Evolutionary conservation across 2,329 filamentous ascomycete genomes (phyloP).

Genomic region (Ceratocystis alfenasii): DNA sequence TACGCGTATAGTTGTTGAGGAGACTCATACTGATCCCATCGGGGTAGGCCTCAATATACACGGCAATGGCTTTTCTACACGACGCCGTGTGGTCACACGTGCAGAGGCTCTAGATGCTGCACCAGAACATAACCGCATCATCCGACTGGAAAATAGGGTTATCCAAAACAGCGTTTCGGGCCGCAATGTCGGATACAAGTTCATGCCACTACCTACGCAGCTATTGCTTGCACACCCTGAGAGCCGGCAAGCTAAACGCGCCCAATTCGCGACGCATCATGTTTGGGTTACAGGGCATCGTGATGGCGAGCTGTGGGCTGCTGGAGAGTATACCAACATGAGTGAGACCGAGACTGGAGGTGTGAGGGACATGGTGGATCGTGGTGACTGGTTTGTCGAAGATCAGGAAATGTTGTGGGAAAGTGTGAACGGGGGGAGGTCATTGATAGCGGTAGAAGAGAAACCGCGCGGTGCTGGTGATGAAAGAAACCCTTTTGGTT

Average conservation of each 20-base stretch:
- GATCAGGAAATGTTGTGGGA: background rate
- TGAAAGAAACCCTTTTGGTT: slow-evolving; percentile 6
- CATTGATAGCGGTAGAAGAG: background rate
- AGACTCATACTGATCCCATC: slow-evolving; percentile 30
- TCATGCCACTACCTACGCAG: slow-evolving; percentile 36
- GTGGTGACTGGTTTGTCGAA: slow-evolving; percentile 36
- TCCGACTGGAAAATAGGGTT: slow-evolving; percentile 38
- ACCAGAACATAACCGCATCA: slow-evolving; percentile 39
- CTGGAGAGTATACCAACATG: slow-evolving; percentile 42
- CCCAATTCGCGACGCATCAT: slow-evolving; percentile 36
- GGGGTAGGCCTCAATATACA: slow-evolving; percentile 46
- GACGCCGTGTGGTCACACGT: slow-evolving; percentile 36
- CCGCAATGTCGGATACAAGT: slow-evolving; percentile 40
- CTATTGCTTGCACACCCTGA: slow-evolving; percentile 36
- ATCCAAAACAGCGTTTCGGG: slow-evolving; percentile 38
- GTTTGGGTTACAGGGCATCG: slow-evolving; percentile 40
- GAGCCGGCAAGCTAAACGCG: slow-evolving; percentile 35
- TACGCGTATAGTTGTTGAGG: slow-evolving; percentile 39
- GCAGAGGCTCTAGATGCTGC: slow-evolving; percentile 42
- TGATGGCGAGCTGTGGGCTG: slow-evolving; percentile 40
- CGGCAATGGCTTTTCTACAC: slow-evolving; percentile 49
- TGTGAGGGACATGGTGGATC: slow-evolving; percentile 36
- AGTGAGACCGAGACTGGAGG: slow-evolving; percentile 34
- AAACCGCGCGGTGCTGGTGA: background rate
- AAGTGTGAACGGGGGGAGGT: slow-evolving; percentile 21